A percentile compares a stretch with the other conserved stretches of the same genome.
Evolutionary conservation across 805 yeast genomes (phyloP).

Genomic region (Myxozyma nipponensis): DNA sequence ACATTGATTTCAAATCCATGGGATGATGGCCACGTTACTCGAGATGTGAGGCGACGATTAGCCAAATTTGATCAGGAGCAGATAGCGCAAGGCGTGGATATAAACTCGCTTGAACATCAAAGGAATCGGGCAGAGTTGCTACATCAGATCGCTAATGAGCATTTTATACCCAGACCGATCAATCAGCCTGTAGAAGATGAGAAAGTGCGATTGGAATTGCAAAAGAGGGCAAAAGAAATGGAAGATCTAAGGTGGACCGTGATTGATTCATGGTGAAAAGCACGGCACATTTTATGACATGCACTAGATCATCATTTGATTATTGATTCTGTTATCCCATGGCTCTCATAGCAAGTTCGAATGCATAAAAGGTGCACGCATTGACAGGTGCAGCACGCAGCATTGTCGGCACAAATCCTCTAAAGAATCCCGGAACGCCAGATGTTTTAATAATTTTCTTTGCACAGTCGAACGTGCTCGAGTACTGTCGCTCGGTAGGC

Average conservation of each 20-base stretch:
- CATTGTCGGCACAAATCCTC: conserved; percentile 89
- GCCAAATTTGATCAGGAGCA: not conserved
- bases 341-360: conserved; percentile 79
- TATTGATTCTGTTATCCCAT: conserved; percentile 16
- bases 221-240: not conserved
- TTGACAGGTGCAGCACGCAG: conserved; percentile 97
- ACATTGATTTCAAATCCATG: not conserved
- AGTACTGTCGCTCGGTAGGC: conserved; percentile 56
- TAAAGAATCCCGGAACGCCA: conserved; percentile 77
- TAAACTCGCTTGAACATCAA: not conserved
- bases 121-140: not conserved
- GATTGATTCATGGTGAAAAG: not conserved
- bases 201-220: not conserved
- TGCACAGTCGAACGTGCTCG: conserved; percentile 56
- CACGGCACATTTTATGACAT: not conserved
- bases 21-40: not conserved
- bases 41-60: not conserved
- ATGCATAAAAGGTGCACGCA: conserved; percentile 93
- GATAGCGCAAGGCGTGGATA: not conserved
- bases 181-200: not conserved
- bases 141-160: not conserved
- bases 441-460: conserved; percentile 49
- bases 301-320: not conserved
- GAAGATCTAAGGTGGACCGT: not conserved
- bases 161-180: not conserved